Percentiles rank a stretch among this genome's conserved stretches.
Conservation (phyloP, 352 stramenopile species). For the Achlya hypogyna region DNA sequence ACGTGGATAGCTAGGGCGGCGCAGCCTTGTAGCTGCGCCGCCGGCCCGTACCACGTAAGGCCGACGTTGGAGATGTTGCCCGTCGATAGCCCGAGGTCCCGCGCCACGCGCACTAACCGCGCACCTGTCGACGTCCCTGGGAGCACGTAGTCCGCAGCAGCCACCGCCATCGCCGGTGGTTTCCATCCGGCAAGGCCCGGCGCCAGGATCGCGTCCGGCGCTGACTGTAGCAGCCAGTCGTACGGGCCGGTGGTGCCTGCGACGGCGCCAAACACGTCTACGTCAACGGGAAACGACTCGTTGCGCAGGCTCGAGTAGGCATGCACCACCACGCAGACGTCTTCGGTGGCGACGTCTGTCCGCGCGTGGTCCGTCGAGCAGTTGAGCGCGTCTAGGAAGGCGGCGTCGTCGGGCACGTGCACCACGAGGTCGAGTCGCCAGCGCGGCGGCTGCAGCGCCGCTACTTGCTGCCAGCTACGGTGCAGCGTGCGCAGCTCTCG, state of each 20-base stretch:
- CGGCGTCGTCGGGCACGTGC: neutral
- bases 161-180: neutral
- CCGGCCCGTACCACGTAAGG: constrained; percentile 10
- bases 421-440: neutral
- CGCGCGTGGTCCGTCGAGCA: neutral
- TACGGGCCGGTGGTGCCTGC: neutral
- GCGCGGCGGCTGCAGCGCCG: neutral
- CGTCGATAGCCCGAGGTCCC: neutral
- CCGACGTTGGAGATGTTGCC: constrained; percentile 7
- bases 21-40: neutral
- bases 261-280: neutral
- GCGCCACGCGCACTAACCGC: neutral
- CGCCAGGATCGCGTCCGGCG: neutral
- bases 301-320: neutral
- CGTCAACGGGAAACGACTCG: neutral
- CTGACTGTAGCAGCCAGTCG: neutral
- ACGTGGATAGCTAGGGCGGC: neutral
- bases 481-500: neutral
- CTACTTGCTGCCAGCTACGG: neutral
- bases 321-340: neutral
- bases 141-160: neutral
- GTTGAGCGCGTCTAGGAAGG: neutral
- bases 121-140: neutral
- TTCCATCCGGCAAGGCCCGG: constrained; percentile 6
- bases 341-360: neutral